Conservation (phyloP, 2,329 filamentous ascomycete species). For the Blastomyces gilchristii region DNA sequence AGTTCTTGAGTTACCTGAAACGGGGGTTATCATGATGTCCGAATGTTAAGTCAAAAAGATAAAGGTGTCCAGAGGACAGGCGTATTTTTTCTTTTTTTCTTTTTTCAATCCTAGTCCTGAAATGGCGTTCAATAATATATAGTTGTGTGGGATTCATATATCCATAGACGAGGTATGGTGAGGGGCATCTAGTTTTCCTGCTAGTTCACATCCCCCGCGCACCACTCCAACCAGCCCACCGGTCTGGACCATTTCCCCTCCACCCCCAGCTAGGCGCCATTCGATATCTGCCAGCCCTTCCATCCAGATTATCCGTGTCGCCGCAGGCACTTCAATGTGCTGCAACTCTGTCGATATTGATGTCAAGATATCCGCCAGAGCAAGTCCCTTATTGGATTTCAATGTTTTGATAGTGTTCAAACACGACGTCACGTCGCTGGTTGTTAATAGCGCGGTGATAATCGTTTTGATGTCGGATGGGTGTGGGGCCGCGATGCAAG, state of each 20-base stretch:
- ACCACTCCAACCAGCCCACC: constrained; percentile 86
- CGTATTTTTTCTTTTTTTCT: too few species aligned
- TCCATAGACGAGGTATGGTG: not conserved
- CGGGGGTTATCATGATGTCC: not conserved
- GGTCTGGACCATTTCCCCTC: constrained; percentile 79
- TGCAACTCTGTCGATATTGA: constrained; percentile 72
- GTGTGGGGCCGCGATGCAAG: constrained; percentile 91
- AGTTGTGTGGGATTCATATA: not conserved
- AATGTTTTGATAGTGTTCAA: constrained; percentile 78
- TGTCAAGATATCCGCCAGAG: constrained; percentile 87
- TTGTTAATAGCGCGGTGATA: constrained; percentile 69
- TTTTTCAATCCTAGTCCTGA: not conserved
- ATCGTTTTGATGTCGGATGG: constrained; percentile 81
- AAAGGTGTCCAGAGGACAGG: not conserved
- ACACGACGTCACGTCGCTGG: constrained; percentile 79
- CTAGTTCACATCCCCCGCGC: constrained; percentile 71
- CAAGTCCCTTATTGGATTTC: constrained; percentile 75
- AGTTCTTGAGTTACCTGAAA: not conserved
- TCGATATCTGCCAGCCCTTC: constrained; percentile 87
- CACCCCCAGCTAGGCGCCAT: constrained; percentile 78
- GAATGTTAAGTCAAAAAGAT: not conserved
- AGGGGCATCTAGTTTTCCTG: constrained; percentile 32
- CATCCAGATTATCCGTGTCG: constrained; percentile 85
- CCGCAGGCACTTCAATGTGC: constrained; percentile 70
- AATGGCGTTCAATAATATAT: not conserved